These are phyloP conservation scores for Suhomyces coccinellae DNA, from an alignment of 1,139 yeast species.

Conservation along the genomic window DNA sequence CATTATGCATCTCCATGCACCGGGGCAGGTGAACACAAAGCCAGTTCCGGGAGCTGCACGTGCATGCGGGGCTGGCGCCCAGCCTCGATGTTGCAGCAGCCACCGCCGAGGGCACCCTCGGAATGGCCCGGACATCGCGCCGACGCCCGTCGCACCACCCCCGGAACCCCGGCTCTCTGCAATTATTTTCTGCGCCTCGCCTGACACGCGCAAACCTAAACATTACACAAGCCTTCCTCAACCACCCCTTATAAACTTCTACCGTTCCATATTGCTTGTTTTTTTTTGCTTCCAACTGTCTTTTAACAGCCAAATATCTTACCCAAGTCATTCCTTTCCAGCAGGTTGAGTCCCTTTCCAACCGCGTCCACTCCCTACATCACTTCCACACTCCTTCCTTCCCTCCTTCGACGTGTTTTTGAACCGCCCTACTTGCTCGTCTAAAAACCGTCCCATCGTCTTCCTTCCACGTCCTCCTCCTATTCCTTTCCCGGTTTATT, in stretches of 20 bases:
- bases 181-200: slow-evolving; percentile 1
- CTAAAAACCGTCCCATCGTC: neutral
- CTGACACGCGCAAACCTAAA: slow-evolving; percentile 8
- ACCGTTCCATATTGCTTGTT: neutral
- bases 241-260: slow-evolving; percentile 6
- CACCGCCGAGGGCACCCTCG: too few species aligned
- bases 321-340: slow-evolving; percentile 15
- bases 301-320: slow-evolving; percentile 5
- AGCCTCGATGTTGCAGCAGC: too few species aligned
- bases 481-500: neutral
- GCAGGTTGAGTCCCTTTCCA: slow-evolving; percentile 2
- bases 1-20: neutral
- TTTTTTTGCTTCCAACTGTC: neutral
- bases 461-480: neutral
- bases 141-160: neutral
- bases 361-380: slow-evolving; percentile 5
- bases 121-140: neutral
- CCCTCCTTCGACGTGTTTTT: neutral
- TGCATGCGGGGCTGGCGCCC: neutral
- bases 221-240: slow-evolving; percentile 7
- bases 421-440: neutral
- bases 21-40: neutral
- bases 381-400: neutral
- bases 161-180: neutral
- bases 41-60: neutral